Evolutionary conservation across 1,284 basidiomycete genomes (phyloP).

Genomic region (Marasmius fiardii): DNA sequence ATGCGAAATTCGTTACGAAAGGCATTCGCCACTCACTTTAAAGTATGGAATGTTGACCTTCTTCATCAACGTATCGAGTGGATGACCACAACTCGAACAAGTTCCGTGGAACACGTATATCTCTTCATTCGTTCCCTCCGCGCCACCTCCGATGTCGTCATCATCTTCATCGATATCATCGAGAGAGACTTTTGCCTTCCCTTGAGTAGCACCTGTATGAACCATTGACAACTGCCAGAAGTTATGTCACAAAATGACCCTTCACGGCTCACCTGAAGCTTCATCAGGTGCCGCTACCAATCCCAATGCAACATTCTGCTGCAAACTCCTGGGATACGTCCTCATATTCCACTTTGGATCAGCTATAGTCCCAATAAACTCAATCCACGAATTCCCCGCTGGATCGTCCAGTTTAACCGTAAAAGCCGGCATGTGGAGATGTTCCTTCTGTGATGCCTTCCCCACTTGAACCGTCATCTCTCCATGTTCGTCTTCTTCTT

Average conservation of each 20-base stretch:
- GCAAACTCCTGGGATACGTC: conserved; percentile 78
- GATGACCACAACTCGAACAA: conserved; percentile 88
- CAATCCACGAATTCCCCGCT: conserved; percentile 92
- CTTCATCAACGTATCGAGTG: conserved; percentile 91
- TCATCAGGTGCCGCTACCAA: conserved; percentile 52
- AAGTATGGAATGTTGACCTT: conserved; percentile 98
- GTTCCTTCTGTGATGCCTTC: conserved; percentile 37
- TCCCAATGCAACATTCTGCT: conserved; percentile 86
- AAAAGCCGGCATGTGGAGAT: conserved; percentile 64
- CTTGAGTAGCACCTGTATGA: conserved; percentile 5
- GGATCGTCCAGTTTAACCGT: conserved; percentile 92
- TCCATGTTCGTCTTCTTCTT: conserved; percentile 40
- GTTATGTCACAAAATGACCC: background rate
- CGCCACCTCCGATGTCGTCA: conserved; percentile 25
- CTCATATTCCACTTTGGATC: conserved; percentile 94
- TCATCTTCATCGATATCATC: conserved; percentile 18
- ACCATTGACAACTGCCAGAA: background rate
- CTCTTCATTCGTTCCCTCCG: conserved; percentile 65
- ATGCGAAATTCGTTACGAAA: too few species aligned
- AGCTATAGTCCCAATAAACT: conserved; percentile 76
- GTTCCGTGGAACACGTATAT: conserved; percentile 86
- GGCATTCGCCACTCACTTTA: conserved; percentile 55
- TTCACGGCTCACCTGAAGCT: conserved; percentile 12
- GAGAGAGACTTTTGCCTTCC: conserved; percentile 8
- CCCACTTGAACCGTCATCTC: conserved; percentile 20